Evolutionary conservation across 2,329 filamentous ascomycete species (phyloP).

Genomic region (Calonectria leucothoes): DNA sequence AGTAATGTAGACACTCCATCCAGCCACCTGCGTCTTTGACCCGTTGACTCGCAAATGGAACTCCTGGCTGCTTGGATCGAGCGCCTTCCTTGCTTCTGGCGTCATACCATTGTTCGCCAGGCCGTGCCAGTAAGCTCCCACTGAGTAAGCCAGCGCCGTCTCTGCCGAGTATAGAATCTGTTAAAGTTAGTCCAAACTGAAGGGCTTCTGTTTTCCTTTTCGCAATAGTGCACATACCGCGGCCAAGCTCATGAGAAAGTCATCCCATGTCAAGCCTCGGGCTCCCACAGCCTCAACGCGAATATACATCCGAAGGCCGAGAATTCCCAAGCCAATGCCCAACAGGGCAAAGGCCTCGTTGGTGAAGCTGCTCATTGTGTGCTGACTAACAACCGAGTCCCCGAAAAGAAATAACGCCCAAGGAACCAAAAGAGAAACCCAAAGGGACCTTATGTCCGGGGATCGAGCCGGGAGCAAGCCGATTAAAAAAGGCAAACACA

Average conservation of each 20-base stretch:
- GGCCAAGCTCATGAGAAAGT: conserved; percentile 50
- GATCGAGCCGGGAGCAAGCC: not conserved
- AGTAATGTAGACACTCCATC: conserved; percentile 62
- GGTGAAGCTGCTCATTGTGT: conserved; percentile 38
- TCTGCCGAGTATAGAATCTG: conserved; percentile 63
- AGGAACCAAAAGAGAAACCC: not conserved
- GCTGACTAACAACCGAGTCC: not conserved
- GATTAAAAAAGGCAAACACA: conserved; percentile 1
- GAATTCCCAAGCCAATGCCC: conserved; percentile 47
- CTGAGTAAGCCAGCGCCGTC: conserved; percentile 59
- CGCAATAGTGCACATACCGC: conserved; percentile 48
- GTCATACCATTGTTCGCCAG: conserved; percentile 67
- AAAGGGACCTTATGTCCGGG: not conserved
- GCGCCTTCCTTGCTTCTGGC: conserved; percentile 54
- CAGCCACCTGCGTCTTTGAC: conserved; percentile 64
- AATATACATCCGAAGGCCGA: conserved; percentile 50
- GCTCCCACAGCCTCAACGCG: conserved; percentile 48
- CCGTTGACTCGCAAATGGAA: conserved; percentile 52
- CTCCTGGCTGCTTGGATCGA: conserved; percentile 56
- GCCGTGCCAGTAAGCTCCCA: conserved; percentile 57
- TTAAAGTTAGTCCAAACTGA: conserved; percentile 51
- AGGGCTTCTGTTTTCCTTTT: conserved; percentile 57
- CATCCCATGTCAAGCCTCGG: conserved; percentile 47
- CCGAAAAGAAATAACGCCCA: not conserved
- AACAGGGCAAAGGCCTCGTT: conserved; percentile 51